Evolutionary conservation across 768 basidiomycete genomes (phyloP), one percentile per base, ranked within the genome.

Genomic region (Lactarius hengduanensis): DNA sequence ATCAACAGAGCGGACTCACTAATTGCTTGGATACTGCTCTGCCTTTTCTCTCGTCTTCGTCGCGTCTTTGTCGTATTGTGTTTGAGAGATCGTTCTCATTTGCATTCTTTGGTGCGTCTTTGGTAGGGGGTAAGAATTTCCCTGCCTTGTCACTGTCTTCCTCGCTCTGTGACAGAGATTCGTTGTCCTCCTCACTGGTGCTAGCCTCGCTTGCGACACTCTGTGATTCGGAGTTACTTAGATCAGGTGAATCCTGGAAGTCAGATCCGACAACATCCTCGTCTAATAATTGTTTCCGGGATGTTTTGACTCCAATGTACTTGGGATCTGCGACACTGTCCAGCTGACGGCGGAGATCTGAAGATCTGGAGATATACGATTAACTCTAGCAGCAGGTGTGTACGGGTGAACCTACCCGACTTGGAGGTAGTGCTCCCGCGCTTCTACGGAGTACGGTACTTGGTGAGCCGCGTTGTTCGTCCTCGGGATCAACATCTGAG

Each of bases 11-110:
- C 22, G 59, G 56, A 79, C 91, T 65, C 72, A 91, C 96, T 62
- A 94, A 84, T 78, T 98, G 96, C 68, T 83, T 85, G 57, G 86
- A 82, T 62, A 98, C 86, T 7, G 91, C 94, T 69, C 84, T 84
- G 3, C 96, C 96, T 76, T 98, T 98, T 76, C 80, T 81, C 53
- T 83, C 78, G 75, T 94, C 92, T 59, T 86, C 83, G 60, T 89
- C 85, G 70, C 87, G 82, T 22, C 81, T 85, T 73, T 82, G 80
- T 69, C 80, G 82, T 65, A 93, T 77, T 30, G 79, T 78, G 0
- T 81, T 78, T 13, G 86, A 76, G 36, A 87, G 73, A 71, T 87
- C 83, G 34, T 80, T 79, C 53, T 72, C 73, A 32, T 71, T 69
- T 36, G 36, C 55, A 58, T 68, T 32, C 57, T 65, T 69, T n/a